Conservation (phyloP, 2,329 filamentous ascomycete genomes). For the Aspergillus nomiae region DNA sequence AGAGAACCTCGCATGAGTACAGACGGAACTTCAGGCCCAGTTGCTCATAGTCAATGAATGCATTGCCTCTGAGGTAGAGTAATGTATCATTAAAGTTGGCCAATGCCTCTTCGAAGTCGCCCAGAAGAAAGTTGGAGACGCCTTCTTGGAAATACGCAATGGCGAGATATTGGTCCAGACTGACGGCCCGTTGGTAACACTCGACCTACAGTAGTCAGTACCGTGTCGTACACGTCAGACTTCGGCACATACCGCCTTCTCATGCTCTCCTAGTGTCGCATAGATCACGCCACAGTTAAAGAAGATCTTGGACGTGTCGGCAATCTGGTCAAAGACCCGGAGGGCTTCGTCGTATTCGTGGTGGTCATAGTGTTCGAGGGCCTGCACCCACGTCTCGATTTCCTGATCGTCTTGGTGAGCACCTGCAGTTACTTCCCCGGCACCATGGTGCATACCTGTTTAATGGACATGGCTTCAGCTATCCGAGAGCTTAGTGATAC, state of each 20-base stretch:
- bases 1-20: slow-evolving; percentile 95
- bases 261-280: slow-evolving; percentile 92
- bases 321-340: slow-evolving; percentile 78
- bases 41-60: slow-evolving; percentile 97
- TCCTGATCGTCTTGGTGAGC: slow-evolving; percentile 61
- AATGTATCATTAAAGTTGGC: slow-evolving; percentile 99
- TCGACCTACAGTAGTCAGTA: slow-evolving; percentile 67
- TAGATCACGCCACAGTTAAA: slow-evolving; percentile 99
- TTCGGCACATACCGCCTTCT: slow-evolving; percentile 73
- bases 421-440: not conserved
- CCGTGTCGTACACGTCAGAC: not conserved
- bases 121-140: slow-evolving; percentile 94
- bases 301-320: slow-evolving; percentile 95
- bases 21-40: slow-evolving; percentile 93
- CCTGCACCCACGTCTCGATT: slow-evolving; percentile 97
- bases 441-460: slow-evolving; percentile 52
- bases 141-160: slow-evolving; percentile 98
- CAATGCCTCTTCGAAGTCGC: slow-evolving; percentile 94
- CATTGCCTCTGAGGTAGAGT: slow-evolving; percentile 90
- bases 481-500: not conserved
- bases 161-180: slow-evolving; percentile 90
- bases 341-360: slow-evolving; percentile 94
- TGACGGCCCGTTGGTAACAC: slow-evolving; percentile 88
- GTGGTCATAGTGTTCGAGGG: slow-evolving; percentile 89
- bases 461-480: slow-evolving; percentile 56